Evolutionary conservation across 208 protist species (phyloP), one percentile per base, ranked within the genome.

Genomic region (Phytomonas sp.): DNA sequence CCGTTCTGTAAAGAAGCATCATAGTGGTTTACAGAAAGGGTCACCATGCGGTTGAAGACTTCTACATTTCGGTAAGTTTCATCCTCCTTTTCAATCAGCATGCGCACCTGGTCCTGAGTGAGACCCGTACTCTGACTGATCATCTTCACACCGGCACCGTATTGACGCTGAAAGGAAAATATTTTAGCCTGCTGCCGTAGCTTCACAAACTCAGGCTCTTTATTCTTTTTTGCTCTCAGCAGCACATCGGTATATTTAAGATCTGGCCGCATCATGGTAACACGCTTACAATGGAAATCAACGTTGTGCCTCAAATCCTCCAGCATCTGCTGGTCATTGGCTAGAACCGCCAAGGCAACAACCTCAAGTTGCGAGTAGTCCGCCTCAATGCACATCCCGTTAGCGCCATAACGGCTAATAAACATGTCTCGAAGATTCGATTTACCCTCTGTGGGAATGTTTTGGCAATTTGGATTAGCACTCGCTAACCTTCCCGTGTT

Each of bases 331-430:
- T 91, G 64, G 70, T 97, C 93, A 61, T 88, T 84, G 20, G 88
- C 83, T n/a, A 97, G 83, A 51, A 91, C 89, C 62, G 88, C 89
- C n/a, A 96, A 79, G 20, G 84, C 88, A 43, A 97, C 89, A 30
- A 97, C 89, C 79, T 97, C 93, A 37, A 97, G 80, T 75, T 97
- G 93, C 32, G 93, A 97, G 71, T 97, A 97, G 74, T 97, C 93
- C 13, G 87, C 83, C 81, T 97, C 93, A 64, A 97, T 89, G 77
- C 88, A 94, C 86, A 95, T 94, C 34, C 91, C 90, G 53, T 91
- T 81, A 32, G 91, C 87, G 28, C 84, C 87, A 67, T 88, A 97
- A 37, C 92, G 86, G 62, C 85, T 93, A 56, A 97, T 83, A 76
- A 97, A 97, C 85, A 97, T 92, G 60, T 95, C 87, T 26, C 92